phyloP scores from a whole-genome alignment of 495 filamentous ascomycete genomes.

The Aspergillus bridgeri region DNA sequence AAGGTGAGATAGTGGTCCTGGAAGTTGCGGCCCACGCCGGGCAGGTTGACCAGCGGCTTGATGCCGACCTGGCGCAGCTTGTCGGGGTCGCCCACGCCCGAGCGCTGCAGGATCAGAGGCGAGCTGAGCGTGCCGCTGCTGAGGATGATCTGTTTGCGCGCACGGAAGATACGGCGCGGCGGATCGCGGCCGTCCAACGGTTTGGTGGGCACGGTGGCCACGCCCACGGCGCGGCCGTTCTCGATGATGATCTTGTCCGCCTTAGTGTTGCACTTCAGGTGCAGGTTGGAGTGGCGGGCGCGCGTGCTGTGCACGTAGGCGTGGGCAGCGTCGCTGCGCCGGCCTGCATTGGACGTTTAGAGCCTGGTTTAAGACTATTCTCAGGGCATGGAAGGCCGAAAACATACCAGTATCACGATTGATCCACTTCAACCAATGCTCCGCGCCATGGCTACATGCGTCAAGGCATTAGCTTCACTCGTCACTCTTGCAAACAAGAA shows the following conservation, averaged over 20 bases:
- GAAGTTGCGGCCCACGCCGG: conserved; percentile 79
- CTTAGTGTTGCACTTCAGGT: conserved; percentile 76
- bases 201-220: conserved; percentile 55
- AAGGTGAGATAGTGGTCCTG: conserved; percentile 86
- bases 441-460: conserved; percentile 29
- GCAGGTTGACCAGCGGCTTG: conserved; percentile 70
- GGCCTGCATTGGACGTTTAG: conserved; percentile 23
- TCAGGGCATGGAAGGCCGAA: background rate
- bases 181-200: conserved; percentile 47
- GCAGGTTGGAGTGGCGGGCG: conserved; percentile 64
- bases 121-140: conserved; percentile 79
- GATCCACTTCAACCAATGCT: conserved; percentile 62
- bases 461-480: background rate
- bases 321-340: conserved; percentile 67
- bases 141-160: conserved; percentile 75
- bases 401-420: conserved; percentile 55
- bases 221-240: conserved; percentile 61
- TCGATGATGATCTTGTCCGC: conserved; percentile 79
- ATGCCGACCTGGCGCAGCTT: conserved; percentile 69
- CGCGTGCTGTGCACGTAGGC: conserved; percentile 70
- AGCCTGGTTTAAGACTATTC: background rate
- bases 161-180: conserved; percentile 56
- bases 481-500: background rate
- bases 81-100: conserved; percentile 66
- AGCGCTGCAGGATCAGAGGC: conserved; percentile 73